Evolutionary conservation across 371 early-diverging fungal species (phyloP).

Genomic region (Lichtheimia ramosa): DNA sequence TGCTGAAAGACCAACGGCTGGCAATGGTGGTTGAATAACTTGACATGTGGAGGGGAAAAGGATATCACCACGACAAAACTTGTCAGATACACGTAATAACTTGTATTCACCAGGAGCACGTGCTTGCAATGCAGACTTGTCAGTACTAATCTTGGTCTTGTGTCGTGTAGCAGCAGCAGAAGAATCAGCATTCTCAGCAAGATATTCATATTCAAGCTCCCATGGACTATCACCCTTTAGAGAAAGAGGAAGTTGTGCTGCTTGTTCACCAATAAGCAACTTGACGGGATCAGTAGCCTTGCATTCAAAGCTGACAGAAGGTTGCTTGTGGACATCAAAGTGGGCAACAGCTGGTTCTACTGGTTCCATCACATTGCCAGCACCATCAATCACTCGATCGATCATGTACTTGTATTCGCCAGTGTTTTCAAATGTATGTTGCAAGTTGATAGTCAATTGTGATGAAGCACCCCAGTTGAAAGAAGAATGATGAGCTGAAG

Average conservation of each 20-base stretch:
- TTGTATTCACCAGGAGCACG: slow-evolving; percentile 41
- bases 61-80: slow-evolving; percentile 40
- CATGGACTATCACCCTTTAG: slow-evolving; percentile 40
- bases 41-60: slow-evolving; percentile 43
- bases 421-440: slow-evolving; percentile 27
- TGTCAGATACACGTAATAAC: slow-evolving; percentile 30
- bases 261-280: slow-evolving; percentile 33
- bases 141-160: slow-evolving; percentile 1
- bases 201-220: slow-evolving; percentile 26
- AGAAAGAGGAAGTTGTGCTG: slow-evolving; percentile 24
- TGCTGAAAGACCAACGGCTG: slow-evolving; percentile 28
- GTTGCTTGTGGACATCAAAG: slow-evolving; percentile 34
- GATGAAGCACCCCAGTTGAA: slow-evolving; percentile 41
- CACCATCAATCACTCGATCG: slow-evolving; percentile 37
- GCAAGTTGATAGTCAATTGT: slow-evolving; percentile 23
- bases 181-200: neutral
- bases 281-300: slow-evolving; percentile 32
- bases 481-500: slow-evolving; percentile 7
- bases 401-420: slow-evolving; percentile 28
- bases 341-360: slow-evolving; percentile 2
- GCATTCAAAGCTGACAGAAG: slow-evolving; percentile 37
- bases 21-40: slow-evolving; percentile 43
- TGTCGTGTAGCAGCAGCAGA: neutral
- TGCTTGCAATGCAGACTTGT: slow-evolving; percentile 17
- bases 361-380: slow-evolving; percentile 37